These are phyloP conservation scores for Puya raimondii DNA, from an alignment of 176 grass and related monocot genomes.

Conservation along the genomic window DNA sequence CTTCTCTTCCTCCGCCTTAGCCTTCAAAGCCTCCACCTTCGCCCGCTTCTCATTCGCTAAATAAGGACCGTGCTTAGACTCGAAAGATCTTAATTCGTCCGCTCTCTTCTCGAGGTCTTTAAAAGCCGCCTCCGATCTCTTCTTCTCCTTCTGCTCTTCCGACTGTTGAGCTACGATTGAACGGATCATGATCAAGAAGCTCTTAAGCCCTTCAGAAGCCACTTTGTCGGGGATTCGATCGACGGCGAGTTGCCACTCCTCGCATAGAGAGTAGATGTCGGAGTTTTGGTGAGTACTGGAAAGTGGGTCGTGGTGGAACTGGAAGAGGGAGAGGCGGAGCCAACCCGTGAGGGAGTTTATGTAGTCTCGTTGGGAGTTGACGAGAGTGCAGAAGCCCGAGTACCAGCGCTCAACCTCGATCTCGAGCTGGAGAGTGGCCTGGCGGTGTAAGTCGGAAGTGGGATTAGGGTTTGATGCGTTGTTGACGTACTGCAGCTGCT, in stretches of 20 bases:
- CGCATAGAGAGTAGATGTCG: constrained; percentile 74
- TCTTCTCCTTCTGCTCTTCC: constrained; percentile 91
- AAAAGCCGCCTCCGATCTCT: constrained; percentile 59
- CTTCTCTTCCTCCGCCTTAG: constrained; percentile 74
- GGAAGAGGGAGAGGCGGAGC: constrained; percentile 89
- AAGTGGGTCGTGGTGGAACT: constrained; percentile 57
- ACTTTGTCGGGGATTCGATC: constrained; percentile 93
- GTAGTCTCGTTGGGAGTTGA: constrained; percentile 86
- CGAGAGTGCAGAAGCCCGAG: constrained; percentile 70
- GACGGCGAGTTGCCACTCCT: constrained; percentile 92
- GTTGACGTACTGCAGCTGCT: constrained; percentile 84
- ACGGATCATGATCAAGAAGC: constrained; percentile 70
- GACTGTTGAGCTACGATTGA: constrained; percentile 67
- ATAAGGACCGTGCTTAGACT: constrained; percentile 49
- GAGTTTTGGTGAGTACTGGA: constrained; percentile 45
- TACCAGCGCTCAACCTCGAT: constrained; percentile 90
- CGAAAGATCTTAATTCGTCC: constrained; percentile 59
- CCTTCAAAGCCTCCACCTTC: constrained; percentile 64
- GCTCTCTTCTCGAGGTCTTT: constrained; percentile 80
- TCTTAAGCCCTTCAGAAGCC: constrained; percentile 91
- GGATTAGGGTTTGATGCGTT: constrained; percentile 49
- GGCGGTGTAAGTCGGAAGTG: constrained; percentile 65
- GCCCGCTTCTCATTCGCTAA: constrained; percentile 41
- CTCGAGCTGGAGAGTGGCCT: constrained; percentile 82
- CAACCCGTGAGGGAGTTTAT: constrained; percentile 81